Base-by-base conservation (phyloP, 495 filamentous ascomycete genomes). In the Trypethelium eluteriae region DNA sequence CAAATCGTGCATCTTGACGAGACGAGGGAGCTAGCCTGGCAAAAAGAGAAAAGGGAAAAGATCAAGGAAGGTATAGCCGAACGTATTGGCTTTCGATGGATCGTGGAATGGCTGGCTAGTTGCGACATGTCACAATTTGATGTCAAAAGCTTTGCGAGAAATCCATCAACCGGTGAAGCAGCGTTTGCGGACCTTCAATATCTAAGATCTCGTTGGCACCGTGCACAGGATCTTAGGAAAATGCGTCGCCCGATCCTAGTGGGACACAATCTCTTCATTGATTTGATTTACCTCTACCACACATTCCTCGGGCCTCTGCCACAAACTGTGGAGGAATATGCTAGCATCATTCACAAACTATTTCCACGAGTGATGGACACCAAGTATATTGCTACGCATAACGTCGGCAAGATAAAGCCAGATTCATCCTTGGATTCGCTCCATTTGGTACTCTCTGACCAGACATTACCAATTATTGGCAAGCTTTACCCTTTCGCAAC, bases 311-410 rank as follows among this genome's bases (percentile, higher is more conserved):
- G 89, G 1, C 69, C 75, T 0, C 76, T 95, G 9, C 91, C 89
- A 3, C 75, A 81, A 12, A 82, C 75, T 5, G 75, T 89, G 3
- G 78, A 82, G 53, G 83, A 86, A 36, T 92, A 92, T 71, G 78
- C 84, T 46, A 50, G 71, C 2, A 69, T 74, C 25, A 76, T 86
- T 32, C 80, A 86, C 67, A 61, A 76, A 38, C 68, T 86, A 6
- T 93, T 93, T 72, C 90, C 91, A 0, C 64, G 81, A 18, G 75
- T 94, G 16, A 76, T 92, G 5, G 91, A 95, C 70, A 93, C 90
- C 0, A 93, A 93, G 70, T 92, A 86, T 67, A 80, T 96, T 64
- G 83, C 84, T 25, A 87, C 85, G 5, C 79, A 83, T 66, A 77
- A 79, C 71, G 78, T 79, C 72, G 79, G 81, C 49, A 79, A 79